A percentile compares a stretch with the other conserved stretches of the same genome.
These are phyloP conservation scores for Linum tenue DNA, from an alignment of 345 rosid genomes.

Conservation along the genomic window DNA sequence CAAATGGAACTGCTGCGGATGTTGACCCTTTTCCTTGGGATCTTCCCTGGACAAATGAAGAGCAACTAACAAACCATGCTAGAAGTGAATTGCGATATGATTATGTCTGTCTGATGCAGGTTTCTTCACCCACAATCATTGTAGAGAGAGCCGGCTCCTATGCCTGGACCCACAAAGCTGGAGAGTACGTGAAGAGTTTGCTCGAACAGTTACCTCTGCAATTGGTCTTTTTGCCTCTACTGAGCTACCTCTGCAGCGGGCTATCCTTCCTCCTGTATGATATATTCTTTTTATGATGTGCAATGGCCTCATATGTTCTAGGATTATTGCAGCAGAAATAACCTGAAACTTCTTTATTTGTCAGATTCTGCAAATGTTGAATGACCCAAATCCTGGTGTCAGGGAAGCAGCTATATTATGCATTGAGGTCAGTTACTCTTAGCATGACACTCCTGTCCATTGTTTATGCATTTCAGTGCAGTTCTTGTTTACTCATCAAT, in stretches of 20 bases:
- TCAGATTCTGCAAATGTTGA: conserved; percentile 90
- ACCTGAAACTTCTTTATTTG: conserved; percentile 11
- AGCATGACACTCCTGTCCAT: neutral
- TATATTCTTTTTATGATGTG: conserved; percentile 11
- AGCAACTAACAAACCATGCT: neutral
- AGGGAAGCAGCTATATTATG: conserved; percentile 89
- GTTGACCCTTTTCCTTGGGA: neutral
- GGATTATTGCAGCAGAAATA: neutral
- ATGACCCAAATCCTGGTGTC: conserved; percentile 76
- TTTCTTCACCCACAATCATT: conserved; percentile 93
- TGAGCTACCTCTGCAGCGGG: conserved; percentile 95
- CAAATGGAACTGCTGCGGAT: neutral
- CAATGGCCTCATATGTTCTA: neutral
- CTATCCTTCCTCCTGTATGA: conserved; percentile 84
- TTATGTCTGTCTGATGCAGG: conserved; percentile 34
- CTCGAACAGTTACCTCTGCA: conserved; percentile 86
- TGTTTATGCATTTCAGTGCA: neutral
- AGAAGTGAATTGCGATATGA: conserved; percentile 3
- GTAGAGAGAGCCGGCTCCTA: conserved; percentile 95
- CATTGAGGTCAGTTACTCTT: conserved; percentile 56
- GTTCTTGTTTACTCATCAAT: neutral
- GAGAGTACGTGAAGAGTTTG: conserved; percentile 96
- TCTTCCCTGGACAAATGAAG: neutral
- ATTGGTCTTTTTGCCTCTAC: conserved; percentile 85
- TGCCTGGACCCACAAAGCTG: conserved; percentile 97